These are phyloP conservation scores for Didymella arachidicola DNA, from an alignment of 2,329 filamentous ascomycete species.

Conservation along the genomic window DNA sequence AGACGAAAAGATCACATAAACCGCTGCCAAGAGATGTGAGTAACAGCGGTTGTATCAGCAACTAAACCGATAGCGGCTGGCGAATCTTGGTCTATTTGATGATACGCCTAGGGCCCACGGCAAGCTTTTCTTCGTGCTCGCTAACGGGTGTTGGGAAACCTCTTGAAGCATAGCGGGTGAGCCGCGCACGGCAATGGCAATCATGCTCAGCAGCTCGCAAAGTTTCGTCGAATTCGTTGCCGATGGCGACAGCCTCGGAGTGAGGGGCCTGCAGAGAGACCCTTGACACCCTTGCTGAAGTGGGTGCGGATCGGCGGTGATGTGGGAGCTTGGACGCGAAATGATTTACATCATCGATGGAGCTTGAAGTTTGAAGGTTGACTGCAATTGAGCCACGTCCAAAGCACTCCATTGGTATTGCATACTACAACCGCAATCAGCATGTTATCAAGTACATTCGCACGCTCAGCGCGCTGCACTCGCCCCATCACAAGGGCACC, in stretches of 20 bases:
- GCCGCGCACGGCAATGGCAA: conserved; percentile 2
- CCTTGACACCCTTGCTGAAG: conserved; percentile 13
- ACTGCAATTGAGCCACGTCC: conserved; percentile 9
- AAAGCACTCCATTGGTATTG: neutral
- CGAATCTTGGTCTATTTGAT: neutral
- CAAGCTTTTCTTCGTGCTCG: conserved; percentile 3
- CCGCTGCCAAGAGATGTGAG: conserved; percentile 14
- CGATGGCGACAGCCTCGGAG: conserved; percentile 7
- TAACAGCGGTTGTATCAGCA: conserved; percentile 20
- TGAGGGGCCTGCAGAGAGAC: neutral
- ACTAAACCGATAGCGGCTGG: conserved; percentile 34
- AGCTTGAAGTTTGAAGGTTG: neutral
- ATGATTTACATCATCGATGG: conserved; percentile 23
- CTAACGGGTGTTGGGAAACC: conserved; percentile 14
- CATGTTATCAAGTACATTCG: conserved; percentile 34
- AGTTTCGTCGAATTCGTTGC: neutral
- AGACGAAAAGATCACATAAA: conserved; percentile 22
- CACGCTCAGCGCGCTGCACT: conserved; percentile 31
- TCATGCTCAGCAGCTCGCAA: conserved; percentile 8
- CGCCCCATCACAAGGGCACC: conserved; percentile 20
- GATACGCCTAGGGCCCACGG: conserved; percentile 25
- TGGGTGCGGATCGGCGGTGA: conserved; percentile 19
- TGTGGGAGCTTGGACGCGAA: conserved; percentile 26
- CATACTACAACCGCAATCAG: neutral
- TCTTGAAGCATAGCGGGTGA: conserved; percentile 7